These are phyloP conservation scores for Irpex sp. DNA, from an alignment of 1,284 basidiomycete genomes.

Conservation along the genomic window DNA sequence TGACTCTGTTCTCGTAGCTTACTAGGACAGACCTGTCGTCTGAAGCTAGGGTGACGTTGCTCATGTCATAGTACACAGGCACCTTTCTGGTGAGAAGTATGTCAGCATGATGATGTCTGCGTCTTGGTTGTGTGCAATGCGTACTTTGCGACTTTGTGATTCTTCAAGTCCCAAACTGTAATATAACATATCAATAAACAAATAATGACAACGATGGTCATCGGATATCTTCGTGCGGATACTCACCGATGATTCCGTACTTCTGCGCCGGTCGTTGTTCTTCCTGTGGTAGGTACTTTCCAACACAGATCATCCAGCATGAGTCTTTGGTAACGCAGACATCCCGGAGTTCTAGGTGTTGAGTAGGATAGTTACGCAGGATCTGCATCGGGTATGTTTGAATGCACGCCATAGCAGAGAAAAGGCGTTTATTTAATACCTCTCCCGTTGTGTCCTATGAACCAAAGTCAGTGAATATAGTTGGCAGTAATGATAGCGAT, in stretches of 20 bases:
- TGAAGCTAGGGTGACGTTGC: constrained; percentile 63
- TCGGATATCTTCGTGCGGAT: neutral
- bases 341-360: constrained; percentile 56
- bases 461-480: neutral
- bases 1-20: constrained; percentile 69
- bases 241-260: constrained; percentile 70
- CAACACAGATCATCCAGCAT: constrained; percentile 64
- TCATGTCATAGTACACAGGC: constrained; percentile 72
- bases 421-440: neutral
- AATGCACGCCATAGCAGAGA: neutral
- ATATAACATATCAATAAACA: neutral
- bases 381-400: neutral
- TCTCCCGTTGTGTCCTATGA: neutral
- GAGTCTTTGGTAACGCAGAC: constrained; percentile 71
- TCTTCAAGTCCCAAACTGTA: constrained; percentile 68
- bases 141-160: constrained; percentile 63
- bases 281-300: constrained; percentile 51
- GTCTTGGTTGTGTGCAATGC: constrained; percentile 16
- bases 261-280: constrained; percentile 72
- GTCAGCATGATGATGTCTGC: neutral
- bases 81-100: constrained; percentile 48
- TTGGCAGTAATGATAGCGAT: neutral
- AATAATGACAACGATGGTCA: neutral
- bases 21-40: constrained; percentile 60
- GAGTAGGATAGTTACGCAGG: neutral